phyloP scores from a whole-genome alignment of 371 early-diverging fungal genomes.

The Parasitella parasitica region DNA sequence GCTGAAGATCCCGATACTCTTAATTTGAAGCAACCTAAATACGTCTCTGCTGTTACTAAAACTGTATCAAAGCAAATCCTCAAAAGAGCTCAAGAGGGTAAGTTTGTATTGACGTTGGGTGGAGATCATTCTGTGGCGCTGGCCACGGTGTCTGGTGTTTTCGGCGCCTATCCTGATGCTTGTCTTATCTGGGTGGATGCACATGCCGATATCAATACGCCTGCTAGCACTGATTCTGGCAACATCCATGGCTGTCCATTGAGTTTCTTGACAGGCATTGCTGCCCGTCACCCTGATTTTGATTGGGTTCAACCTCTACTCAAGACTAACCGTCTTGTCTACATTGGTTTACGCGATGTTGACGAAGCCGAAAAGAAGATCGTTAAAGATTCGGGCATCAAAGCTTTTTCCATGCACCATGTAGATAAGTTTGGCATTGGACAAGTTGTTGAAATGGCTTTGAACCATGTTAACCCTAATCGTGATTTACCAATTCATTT shows the following conservation, averaged over 20 bases:
- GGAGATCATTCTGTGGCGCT: slow-evolving; percentile 96
- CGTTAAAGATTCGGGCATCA: slow-evolving; percentile 75
- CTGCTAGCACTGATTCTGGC: slow-evolving; percentile 84
- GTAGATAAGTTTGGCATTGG: slow-evolving; percentile 95
- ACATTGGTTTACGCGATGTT: slow-evolving; percentile 96
- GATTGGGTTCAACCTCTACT: slow-evolving; percentile 85
- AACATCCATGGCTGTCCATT: slow-evolving; percentile 97
- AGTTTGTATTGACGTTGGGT: slow-evolving; percentile 90
- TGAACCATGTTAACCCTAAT: slow-evolving; percentile 86
- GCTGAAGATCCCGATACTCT: slow-evolving; percentile 67
- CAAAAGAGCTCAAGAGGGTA: slow-evolving; percentile 58
- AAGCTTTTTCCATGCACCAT: slow-evolving; percentile 96
- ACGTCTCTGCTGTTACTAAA: slow-evolving; percentile 79
- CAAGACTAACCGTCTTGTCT: slow-evolving; percentile 77
- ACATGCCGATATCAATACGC: slow-evolving; percentile 97
- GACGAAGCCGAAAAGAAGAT: slow-evolving; percentile 87
- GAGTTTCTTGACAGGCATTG: slow-evolving; percentile 87
- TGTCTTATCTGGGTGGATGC: slow-evolving; percentile 97
- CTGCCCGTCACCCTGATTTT: slow-evolving; percentile 69
- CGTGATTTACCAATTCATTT: slow-evolving; percentile 86
- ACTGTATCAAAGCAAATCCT: slow-evolving; percentile 68
- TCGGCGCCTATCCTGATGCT: slow-evolving; percentile 78
- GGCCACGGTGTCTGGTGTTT: slow-evolving; percentile 86
- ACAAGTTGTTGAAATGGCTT: slow-evolving; percentile 91
- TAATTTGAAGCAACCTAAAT: slow-evolving; percentile 83